These are phyloP conservation scores for Trichoderma hamatum DNA, from an alignment of 2,329 filamentous ascomycete species.

Conservation along the genomic window DNA sequence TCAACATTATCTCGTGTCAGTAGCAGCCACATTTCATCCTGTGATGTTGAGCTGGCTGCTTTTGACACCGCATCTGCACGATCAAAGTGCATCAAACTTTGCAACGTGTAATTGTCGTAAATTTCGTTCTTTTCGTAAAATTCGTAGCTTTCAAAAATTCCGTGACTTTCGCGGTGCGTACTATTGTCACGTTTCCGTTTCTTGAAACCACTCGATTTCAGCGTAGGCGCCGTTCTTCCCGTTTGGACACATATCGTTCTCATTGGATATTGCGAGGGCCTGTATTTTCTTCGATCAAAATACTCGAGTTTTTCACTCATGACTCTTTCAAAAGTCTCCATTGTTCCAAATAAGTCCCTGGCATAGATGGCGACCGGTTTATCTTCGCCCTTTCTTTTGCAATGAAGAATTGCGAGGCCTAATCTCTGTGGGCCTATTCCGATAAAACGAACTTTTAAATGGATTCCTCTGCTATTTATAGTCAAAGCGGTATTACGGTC, in stretches of 20 bases:
- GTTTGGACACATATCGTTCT: slow-evolving; percentile 1
- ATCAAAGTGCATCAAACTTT: not conserved
- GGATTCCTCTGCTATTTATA: slow-evolving; percentile 8
- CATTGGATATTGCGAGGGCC: not conserved
- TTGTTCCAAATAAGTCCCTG: not conserved
- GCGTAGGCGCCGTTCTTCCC: not conserved
- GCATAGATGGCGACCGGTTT: slow-evolving; percentile 8
- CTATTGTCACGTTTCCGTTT: not conserved
- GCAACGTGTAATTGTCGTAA: not conserved
- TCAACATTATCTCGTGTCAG: not conserved
- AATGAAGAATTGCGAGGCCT: slow-evolving; percentile 9
- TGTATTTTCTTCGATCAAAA: not conserved
- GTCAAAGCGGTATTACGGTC: not conserved
- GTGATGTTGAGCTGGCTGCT: not conserved
- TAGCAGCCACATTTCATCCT: not conserved
- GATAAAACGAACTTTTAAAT: not conserved
- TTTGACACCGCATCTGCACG: not conserved
- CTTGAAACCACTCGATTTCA: not conserved
- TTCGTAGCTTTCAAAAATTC: too few species aligned
- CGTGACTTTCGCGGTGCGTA: too few species aligned
- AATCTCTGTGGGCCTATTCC: not conserved
- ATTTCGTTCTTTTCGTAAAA: too few species aligned
- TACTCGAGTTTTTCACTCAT: not conserved
- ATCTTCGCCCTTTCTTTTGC: not conserved
- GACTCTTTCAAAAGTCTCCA: slow-evolving; percentile 19